Conservation (phyloP, 2,329 filamentous ascomycete genomes). For the Aaosphaeria arxii region DNA sequence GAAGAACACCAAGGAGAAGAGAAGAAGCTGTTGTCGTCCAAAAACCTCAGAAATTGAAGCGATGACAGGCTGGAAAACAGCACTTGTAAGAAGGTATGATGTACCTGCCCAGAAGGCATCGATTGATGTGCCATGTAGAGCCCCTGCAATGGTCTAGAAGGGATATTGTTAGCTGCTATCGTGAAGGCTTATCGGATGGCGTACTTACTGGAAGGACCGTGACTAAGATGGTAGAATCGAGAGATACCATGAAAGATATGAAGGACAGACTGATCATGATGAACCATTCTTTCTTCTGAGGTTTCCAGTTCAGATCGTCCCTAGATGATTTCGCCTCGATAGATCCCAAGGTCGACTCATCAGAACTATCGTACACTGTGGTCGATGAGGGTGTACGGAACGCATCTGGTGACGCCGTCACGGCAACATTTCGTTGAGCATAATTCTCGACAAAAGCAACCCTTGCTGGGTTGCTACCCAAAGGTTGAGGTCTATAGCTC, state of each 20-base stretch:
- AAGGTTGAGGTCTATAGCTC: background rate
- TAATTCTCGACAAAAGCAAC: background rate
- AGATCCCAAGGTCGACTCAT: background rate
- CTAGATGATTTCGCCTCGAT: no score
- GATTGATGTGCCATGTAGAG: conserved; percentile 19
- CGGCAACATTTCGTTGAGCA: background rate
- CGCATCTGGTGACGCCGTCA: background rate
- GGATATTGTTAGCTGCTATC: background rate
- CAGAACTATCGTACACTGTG: background rate
- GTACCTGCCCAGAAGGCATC: conserved; percentile 71
- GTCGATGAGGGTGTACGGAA: background rate
- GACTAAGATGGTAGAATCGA: conserved; percentile 29
- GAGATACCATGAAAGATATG: conserved; percentile 25
- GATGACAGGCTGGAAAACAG: conserved; percentile 55
- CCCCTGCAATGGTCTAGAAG: conserved; percentile 18
- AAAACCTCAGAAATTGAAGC: conserved; percentile 46
- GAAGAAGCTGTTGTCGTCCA: conserved; percentile 45
- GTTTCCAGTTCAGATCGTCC: conserved; percentile 4
- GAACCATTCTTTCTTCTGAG: conserved; percentile 13
- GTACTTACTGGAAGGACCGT: conserved; percentile 23
- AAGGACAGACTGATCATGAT: conserved; percentile 27
- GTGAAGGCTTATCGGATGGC: background rate
- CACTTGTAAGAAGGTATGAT: conserved; percentile 64
- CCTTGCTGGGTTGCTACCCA: background rate
- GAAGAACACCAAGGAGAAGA: conserved; percentile 43